A percentile compares a stretch with the other conserved stretches of the same genome.
phyloP scores from a whole-genome alignment of 2,329 filamentous ascomycete genomes.

The Alternaria gansuensis region DNA sequence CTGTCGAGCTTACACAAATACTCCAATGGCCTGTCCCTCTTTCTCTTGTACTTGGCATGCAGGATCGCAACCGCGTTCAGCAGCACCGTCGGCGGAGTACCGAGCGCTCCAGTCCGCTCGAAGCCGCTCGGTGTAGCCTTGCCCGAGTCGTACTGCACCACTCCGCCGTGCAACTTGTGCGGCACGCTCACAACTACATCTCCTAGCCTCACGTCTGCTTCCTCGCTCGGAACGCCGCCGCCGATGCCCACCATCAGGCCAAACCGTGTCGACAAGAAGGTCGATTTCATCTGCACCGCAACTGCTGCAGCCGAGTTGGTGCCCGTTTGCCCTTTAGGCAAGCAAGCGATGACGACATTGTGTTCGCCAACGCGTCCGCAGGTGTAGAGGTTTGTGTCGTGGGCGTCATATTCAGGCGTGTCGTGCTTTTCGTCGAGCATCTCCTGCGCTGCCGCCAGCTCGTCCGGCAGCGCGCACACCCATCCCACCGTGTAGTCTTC shows the following conservation, averaged over 20 bases:
- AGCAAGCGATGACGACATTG: conserved; percentile 40
- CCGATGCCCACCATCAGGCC: conserved; percentile 59
- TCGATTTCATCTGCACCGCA: conserved; percentile 42
- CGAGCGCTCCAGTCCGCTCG: conserved; percentile 20
- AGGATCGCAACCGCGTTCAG: conserved; percentile 11
- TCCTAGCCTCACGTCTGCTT: conserved; percentile 33
- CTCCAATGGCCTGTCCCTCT: too few relatives aligned
- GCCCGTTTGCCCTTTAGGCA: conserved; percentile 43
- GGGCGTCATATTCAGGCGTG: background rate
- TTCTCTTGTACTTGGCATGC: too few relatives aligned
- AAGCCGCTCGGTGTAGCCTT: conserved; percentile 28
- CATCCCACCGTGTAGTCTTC: conserved; percentile 30
- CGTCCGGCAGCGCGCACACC: conserved; percentile 26
- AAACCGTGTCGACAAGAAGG: conserved; percentile 50
- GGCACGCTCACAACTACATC: conserved; percentile 39
- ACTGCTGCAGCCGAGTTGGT: conserved; percentile 47
- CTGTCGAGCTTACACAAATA: too few relatives aligned
- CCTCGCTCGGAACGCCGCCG: conserved; percentile 37
- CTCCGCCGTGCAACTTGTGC: conserved; percentile 8
- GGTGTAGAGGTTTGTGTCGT: conserved; percentile 34
- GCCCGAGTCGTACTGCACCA: conserved; percentile 38
- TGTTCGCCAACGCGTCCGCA: conserved; percentile 41
- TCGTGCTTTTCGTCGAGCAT: conserved; percentile 30
- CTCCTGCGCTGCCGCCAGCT: conserved; percentile 25
- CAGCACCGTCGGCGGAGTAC: conserved; percentile 17